phyloP scores from a whole-genome alignment of 1,139 yeast species.

The Sugiyamaella japonica region DNA sequence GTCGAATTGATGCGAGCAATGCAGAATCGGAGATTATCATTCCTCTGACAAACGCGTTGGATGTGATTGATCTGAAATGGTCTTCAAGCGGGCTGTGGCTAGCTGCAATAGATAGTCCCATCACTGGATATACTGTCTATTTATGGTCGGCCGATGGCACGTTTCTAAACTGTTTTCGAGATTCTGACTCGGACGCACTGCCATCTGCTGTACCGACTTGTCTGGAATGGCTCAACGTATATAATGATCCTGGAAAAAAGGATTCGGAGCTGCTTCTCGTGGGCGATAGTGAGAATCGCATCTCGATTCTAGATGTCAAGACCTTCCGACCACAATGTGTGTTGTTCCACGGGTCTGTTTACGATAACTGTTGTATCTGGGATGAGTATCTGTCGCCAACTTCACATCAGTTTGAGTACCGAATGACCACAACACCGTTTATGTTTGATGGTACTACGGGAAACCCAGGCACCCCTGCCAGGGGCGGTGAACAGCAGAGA shows the following conservation, averaged over 20 bases:
- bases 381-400: conserved; percentile 23
- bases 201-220: conserved; percentile 19
- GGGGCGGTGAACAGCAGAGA: conserved; percentile 11
- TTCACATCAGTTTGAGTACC: conserved; percentile 11
- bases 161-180: conserved; percentile 24
- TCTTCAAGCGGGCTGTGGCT: conserved; percentile 31
- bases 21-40: conserved; percentile 11
- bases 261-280: conserved; percentile 27
- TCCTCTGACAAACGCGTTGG: conserved; percentile 26
- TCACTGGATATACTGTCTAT: conserved; percentile 31
- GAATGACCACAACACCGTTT: conserved; percentile 14
- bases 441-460: background rate
- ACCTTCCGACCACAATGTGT: conserved; percentile 26
- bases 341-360: conserved; percentile 29
- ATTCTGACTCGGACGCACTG: conserved; percentile 16
- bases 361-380: conserved; percentile 29
- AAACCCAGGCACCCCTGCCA: background rate
- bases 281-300: conserved; percentile 29
- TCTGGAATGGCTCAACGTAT: conserved; percentile 23
- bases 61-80: conserved; percentile 28
- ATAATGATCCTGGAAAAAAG: conserved; percentile 13
- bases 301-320: conserved; percentile 24
- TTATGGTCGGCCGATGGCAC: conserved; percentile 29
- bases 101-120: conserved; percentile 34
- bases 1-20: conserved; percentile 9